phyloP scores from a whole-genome alignment of 768 basidiomycete genomes.

The Leccinum variicolor region DNA sequence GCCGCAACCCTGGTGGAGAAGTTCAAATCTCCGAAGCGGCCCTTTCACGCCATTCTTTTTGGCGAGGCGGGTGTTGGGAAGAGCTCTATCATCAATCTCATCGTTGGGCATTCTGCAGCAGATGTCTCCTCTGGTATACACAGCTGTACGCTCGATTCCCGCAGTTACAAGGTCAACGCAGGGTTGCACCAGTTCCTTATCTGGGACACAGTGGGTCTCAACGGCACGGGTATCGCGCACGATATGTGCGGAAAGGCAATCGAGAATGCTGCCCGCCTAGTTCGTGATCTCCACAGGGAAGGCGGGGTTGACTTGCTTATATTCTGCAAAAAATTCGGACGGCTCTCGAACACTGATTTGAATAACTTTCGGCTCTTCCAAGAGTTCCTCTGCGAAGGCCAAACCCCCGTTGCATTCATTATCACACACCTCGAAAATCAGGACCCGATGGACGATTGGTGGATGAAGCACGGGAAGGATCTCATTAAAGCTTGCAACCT shows the following conservation, averaged over 20 bases:
- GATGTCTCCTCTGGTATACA: conserved; percentile 20
- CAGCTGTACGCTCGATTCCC: conserved; percentile 34
- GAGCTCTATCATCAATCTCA: conserved; percentile 40
- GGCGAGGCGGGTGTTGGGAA: conserved; percentile 41
- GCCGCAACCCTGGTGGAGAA: conserved; percentile 11
- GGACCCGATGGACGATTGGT: conserved; percentile 31
- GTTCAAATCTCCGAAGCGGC: conserved; percentile 11
- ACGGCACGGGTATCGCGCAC: conserved; percentile 12
- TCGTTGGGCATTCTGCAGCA: conserved; percentile 25
- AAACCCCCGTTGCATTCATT: conserved; percentile 38
- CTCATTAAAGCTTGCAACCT: conserved; percentile 13
- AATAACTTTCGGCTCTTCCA: conserved; percentile 35
- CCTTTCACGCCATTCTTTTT: conserved; percentile 35
- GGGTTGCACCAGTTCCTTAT: conserved; percentile 20
- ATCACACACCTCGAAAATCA: conserved; percentile 37
- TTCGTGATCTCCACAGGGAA: conserved; percentile 25
- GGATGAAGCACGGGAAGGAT: conserved; percentile 18
- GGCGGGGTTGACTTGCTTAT: conserved; percentile 39
- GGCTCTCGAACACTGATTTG: conserved; percentile 26
- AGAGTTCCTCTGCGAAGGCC: conserved; percentile 35
- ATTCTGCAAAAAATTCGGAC: conserved; percentile 31
- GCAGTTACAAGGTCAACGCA: conserved; percentile 22
- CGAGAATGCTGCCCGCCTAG: conserved; percentile 25
- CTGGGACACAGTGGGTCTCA: conserved; percentile 33
- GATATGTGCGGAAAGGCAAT: conserved; percentile 16